These are phyloP conservation scores for Pilasporangium apinafurcum DNA, from an alignment of 352 stramenopile species.

Conservation along the genomic window DNA sequence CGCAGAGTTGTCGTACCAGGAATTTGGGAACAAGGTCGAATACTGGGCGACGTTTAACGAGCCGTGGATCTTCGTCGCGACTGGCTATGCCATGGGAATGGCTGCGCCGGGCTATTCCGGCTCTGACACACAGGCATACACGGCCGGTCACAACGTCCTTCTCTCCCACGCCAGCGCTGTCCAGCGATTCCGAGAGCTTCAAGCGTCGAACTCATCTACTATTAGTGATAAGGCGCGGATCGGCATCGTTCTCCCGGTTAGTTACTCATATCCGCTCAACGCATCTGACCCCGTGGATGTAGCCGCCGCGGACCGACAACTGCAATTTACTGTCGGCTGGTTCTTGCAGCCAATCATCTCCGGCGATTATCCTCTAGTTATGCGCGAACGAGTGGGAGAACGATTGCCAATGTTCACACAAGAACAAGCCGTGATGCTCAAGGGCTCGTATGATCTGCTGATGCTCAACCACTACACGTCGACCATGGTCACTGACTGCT, in stretches of 20 bases:
- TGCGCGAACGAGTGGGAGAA: conserved; percentile 73
- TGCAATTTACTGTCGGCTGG: conserved; percentile 92
- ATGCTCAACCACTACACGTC: conserved; percentile 93
- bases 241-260: conserved; percentile 89
- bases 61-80: conserved; percentile 78
- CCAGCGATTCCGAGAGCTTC: conserved; percentile 77
- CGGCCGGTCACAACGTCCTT: conserved; percentile 86
- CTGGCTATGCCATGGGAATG: conserved; percentile 80
- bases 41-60: conserved; percentile 97
- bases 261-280: conserved; percentile 75
- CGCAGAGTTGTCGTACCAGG: conserved; percentile 83
- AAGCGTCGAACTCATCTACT: conserved; percentile 22
- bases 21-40: conserved; percentile 89
- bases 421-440: conserved; percentile 64
- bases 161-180: conserved; percentile 87
- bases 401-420: conserved; percentile 84
- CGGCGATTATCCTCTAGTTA: conserved; percentile 90
- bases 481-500: conserved; percentile 43
- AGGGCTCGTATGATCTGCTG: conserved; percentile 90
- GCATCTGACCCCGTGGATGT: conserved; percentile 32
- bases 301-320: conserved; percentile 67
- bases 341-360: conserved; percentile 87
- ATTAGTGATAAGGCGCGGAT: conserved; percentile 63
- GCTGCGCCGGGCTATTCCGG: conserved; percentile 22
- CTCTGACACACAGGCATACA: conserved; percentile 40